Base-by-base conservation (phyloP, 1,139 yeast species). In the Arxiozyma slooffiae region DNA sequence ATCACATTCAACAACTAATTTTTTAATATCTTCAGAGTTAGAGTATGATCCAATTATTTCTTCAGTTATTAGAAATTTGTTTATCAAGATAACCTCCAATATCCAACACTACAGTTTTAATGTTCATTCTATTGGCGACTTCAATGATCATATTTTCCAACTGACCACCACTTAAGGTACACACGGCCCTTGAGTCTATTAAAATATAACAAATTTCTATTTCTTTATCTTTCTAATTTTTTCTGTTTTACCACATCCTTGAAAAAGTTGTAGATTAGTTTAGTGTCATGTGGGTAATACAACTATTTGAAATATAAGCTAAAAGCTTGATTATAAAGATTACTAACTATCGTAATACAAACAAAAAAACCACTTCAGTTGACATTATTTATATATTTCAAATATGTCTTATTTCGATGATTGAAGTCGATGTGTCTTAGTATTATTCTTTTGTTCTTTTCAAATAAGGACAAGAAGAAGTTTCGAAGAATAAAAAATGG, bases 61-160 rank as follows among this genome's bases (percentile, higher is more conserved):
- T 36, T 77, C 80, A 34, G 75, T 78, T 34, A 6, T 96, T 87
- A 64, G 87, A 86, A 66, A 92, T 89, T 71, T 89, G 96, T 68
- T 89, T 92, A 4, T 97, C 98, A 6, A 97, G 97, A 2, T 95
- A 76, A 56, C 77, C 75, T 38, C 81, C 81, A 9, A 87, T 95
- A 67, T 92, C 99, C 53, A 92, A 75, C 53, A 92, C 76, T 40
- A 86, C 72, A 2, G 97, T 90, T 60, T 84, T 82, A 62, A 92
- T 74, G 67, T 92, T 92, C 53, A 92, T 75, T 55, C 98, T 78
- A 68, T 82, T 86, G 14, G 98, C 98, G 18, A 97, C 96, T 68
- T 94, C 98, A 22, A 92, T 97, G 56, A 94, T 78, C 99, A 92
- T 92, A 62, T 98, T 96, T 63, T 98, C 99, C 46, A 92, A 78